Evolutionary conservation across 805 yeast species (phyloP).

Genomic region (Suhomyces faveliae): DNA sequence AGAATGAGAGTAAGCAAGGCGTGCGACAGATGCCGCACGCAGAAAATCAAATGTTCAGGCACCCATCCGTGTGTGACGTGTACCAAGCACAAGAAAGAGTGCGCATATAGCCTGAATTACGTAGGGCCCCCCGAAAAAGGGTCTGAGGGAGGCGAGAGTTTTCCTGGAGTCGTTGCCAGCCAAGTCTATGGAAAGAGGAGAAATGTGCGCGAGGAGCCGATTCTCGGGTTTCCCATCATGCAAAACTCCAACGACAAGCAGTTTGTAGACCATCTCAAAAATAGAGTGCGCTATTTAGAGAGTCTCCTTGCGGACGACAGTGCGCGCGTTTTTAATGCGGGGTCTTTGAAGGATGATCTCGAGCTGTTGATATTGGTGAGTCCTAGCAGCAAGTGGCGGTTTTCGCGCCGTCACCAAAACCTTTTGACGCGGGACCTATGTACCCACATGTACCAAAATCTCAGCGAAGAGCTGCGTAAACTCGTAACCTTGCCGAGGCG

Average conservation of each 20-base stretch:
- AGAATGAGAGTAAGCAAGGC: conserved; percentile 50
- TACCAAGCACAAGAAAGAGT: conserved; percentile 33
- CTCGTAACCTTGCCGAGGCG: conserved; percentile 48
- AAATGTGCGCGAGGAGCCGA: conserved; percentile 4
- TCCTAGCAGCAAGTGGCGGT: conserved; percentile 46
- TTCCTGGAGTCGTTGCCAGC: neutral
- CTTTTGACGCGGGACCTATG: conserved; percentile 42
- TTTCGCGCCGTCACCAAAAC: conserved; percentile 46
- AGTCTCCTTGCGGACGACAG: conserved; percentile 21
- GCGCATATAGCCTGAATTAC: conserved; percentile 23
- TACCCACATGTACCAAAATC: conserved; percentile 25
- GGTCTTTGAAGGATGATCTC: conserved; percentile 10
- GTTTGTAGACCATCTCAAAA: conserved; percentile 38
- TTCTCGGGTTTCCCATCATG: conserved; percentile 20
- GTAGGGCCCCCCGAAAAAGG: neutral
- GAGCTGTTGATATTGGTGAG: conserved; percentile 15
- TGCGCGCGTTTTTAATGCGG: conserved; percentile 10
- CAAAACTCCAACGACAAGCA: conserved; percentile 12
- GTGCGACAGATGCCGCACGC: conserved; percentile 54
- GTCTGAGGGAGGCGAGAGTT: neutral
- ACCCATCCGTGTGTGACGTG: conserved; percentile 51
- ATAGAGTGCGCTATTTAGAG: conserved; percentile 41
- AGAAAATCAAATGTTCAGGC: conserved; percentile 59
- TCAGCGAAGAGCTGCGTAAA: conserved; percentile 32
- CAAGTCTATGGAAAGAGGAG: neutral